A percentile compares a stretch with the other conserved stretches of the same genome.
Conservation (phyloP, 192 early-diverging fungal genomes). For the Allomyces macrogynus region DNA sequence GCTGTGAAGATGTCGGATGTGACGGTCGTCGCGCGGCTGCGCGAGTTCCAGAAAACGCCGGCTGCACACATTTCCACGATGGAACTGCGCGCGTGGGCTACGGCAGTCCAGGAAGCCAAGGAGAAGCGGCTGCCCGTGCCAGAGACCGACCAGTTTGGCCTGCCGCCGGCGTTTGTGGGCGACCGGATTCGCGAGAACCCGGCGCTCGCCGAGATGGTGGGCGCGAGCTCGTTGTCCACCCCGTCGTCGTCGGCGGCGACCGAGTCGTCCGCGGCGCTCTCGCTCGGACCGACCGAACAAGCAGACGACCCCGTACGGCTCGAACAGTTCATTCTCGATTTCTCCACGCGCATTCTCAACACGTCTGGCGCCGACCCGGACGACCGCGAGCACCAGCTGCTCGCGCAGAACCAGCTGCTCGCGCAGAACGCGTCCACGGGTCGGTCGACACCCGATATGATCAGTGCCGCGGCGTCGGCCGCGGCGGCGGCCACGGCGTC, state of each 20-base stretch:
- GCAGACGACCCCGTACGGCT: background rate
- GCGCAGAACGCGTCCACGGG: too few species aligned
- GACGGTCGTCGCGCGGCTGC: slow-evolving; percentile 51
- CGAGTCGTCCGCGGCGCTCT: background rate
- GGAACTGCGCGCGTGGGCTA: background rate
- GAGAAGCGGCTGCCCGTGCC: too few species aligned
- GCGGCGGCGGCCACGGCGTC: too few species aligned
- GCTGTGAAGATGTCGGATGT: slow-evolving; percentile 77
- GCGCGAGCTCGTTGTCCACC: background rate
- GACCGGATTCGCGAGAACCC: background rate
- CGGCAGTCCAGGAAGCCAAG: background rate
- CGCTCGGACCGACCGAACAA: background rate
- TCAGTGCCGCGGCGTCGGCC: too few species aligned
- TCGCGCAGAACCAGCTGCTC: background rate
- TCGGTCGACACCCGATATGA: too few species aligned
- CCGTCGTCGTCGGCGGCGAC: background rate
- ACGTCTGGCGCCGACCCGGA: background rate
- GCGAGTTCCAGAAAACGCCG: background rate
- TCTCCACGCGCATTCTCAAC: too few species aligned
- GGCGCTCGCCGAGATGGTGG: background rate
- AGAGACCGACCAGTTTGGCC: background rate
- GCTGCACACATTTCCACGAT: background rate
- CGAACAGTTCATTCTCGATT: background rate
- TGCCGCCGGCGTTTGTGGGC: background rate
- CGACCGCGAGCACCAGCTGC: background rate